phyloP scores from a whole-genome alignment of 495 filamentous ascomycete genomes.

The Articulospora tetracladia region DNA sequence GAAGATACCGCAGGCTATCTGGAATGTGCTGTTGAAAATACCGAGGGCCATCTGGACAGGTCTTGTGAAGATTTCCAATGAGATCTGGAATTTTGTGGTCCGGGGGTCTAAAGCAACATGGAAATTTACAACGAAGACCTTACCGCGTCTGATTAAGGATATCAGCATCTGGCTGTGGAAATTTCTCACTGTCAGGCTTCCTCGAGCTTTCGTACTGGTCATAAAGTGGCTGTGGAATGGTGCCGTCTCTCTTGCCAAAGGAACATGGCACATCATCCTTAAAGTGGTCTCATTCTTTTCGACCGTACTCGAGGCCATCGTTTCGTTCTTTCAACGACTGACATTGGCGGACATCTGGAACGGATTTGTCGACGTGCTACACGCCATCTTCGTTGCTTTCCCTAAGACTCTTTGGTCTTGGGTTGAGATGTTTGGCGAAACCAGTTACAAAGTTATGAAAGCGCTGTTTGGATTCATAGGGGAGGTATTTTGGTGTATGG shows the following conservation, averaged over 20 bases:
- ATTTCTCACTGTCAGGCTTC: constrained; percentile 27
- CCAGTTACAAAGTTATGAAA: constrained; percentile 24
- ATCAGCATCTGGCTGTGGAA: constrained; percentile 15
- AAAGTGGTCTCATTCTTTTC: constrained; percentile 31
- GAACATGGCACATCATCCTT: constrained; percentile 25
- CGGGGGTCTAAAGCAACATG: background rate
- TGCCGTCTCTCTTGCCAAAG: constrained; percentile 25
- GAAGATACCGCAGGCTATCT: background rate
- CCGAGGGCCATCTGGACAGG: constrained; percentile 9
- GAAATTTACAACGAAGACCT: constrained; percentile 5
- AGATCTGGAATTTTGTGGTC: constrained; percentile 6
- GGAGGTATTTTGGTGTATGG: constrained; percentile 26
- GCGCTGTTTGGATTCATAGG: constrained; percentile 30
- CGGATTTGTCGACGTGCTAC: constrained; percentile 28
- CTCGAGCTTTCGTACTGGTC: constrained; percentile 26
- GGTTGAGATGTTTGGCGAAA: constrained; percentile 23
- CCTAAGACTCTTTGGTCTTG: constrained; percentile 28
- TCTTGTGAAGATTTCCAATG: background rate
- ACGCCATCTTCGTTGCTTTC: constrained; percentile 30
- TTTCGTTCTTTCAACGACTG: constrained; percentile 33
- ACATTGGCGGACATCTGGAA: constrained; percentile 36
- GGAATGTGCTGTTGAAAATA: background rate
- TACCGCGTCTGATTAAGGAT: constrained; percentile 4
- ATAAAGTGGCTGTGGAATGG: constrained; percentile 31
- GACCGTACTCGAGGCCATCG: constrained; percentile 30